Percentiles rank a stretch among this genome's conserved stretches.
These are phyloP conservation scores for Monosporascus sp. DNA, from an alignment of 2,329 filamentous ascomycete species.

Conservation along the genomic window DNA sequence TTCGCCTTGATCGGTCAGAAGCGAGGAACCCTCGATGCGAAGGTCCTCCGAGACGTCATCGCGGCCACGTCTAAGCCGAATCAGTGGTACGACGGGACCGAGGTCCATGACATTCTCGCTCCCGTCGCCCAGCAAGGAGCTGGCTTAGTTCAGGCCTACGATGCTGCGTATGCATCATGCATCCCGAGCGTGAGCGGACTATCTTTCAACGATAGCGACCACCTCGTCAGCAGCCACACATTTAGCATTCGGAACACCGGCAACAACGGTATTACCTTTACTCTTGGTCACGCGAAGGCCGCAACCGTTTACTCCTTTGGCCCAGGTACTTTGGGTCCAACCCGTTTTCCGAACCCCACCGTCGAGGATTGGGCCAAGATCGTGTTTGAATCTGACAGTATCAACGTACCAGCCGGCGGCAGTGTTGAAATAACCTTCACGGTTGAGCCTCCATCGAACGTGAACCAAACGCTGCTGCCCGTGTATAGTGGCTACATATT, in stretches of 20 bases:
- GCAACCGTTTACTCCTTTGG: constrained; percentile 34
- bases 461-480: constrained; percentile 32
- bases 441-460: constrained; percentile 16
- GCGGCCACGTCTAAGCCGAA: constrained; percentile 21
- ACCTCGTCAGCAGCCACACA: constrained; percentile 28
- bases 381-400: constrained; percentile 9
- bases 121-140: constrained; percentile 38
- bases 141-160: constrained; percentile 37
- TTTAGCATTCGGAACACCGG: constrained; percentile 38
- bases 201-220: constrained; percentile 39
- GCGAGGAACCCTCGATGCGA: constrained; percentile 19
- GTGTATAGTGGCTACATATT: constrained; percentile 39
- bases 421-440: constrained; percentile 13
- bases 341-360: constrained; percentile 10
- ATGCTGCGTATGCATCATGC: constrained; percentile 33
- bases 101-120: constrained; percentile 8
- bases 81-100: constrained; percentile 24
- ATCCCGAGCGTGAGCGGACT: constrained; percentile 33
- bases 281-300: constrained; percentile 30
- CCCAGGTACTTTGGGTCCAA: constrained; percentile 3
- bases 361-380: constrained; percentile 8
- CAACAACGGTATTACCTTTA: constrained; percentile 30
- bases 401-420: constrained; percentile 15
- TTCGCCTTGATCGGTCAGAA: constrained; percentile 25
- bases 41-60: constrained; percentile 19